Percentiles rank a stretch among this genome's conserved stretches.
Conservation (phyloP, 192 early-diverging fungal species). For the Umbelopsis ramanniana region DNA sequence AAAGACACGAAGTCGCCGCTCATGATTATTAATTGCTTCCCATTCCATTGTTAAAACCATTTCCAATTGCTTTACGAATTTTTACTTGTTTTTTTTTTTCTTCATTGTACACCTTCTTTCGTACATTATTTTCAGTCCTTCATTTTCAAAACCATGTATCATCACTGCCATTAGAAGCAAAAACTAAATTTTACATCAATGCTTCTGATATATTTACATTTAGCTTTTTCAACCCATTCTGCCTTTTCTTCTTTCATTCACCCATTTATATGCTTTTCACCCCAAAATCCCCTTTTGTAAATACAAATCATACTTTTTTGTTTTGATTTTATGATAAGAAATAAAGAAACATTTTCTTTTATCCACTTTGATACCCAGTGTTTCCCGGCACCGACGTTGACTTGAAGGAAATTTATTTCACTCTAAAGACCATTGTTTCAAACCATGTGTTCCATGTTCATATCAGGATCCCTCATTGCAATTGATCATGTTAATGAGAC, state of each 20-base stretch:
- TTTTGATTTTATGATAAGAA: background rate
- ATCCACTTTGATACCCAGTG: too few species aligned
- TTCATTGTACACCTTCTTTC: background rate
- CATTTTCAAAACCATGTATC: slow-evolving; percentile 5
- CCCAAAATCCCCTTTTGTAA: background rate
- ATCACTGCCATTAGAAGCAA: slow-evolving; percentile 2
- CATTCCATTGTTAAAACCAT: background rate
- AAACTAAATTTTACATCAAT: background rate
- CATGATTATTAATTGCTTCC: too few species aligned
- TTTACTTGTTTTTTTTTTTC: background rate
- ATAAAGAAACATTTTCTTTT: too few species aligned
- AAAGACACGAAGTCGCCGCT: too few species aligned
- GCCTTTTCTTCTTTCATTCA: background rate
- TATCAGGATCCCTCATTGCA: too few species aligned
- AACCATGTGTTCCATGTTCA: too few species aligned
- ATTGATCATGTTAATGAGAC: too few species aligned
- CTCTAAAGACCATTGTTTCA: too few species aligned
- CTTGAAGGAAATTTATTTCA: too few species aligned
- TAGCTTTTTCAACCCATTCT: background rate
- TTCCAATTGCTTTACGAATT: background rate
- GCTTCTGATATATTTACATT: background rate
- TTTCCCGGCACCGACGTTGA: too few species aligned
- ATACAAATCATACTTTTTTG: slow-evolving; percentile 1
- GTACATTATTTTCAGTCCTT: background rate
- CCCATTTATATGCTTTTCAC: background rate